Conservation (phyloP, 495 filamentous ascomycete genomes). For the Pseudotulostoma volvatum region DNA sequence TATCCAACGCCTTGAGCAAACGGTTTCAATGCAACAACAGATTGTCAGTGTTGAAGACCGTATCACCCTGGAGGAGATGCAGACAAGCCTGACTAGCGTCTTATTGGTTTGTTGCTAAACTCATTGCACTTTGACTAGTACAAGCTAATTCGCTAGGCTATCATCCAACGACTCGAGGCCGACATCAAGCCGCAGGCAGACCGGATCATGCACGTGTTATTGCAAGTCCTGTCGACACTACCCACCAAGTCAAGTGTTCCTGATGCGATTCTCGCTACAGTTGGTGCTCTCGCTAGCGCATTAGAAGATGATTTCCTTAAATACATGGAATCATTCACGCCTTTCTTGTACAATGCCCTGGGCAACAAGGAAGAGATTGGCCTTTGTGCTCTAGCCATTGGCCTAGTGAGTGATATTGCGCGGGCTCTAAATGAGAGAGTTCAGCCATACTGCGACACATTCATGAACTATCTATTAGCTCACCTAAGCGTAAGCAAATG, state of each 20-base stretch:
- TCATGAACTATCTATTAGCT: slow-evolving; percentile 92
- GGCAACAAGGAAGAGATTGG: slow-evolving; percentile 87
- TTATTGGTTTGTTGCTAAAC: slow-evolving; percentile 36
- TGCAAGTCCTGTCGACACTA: slow-evolving; percentile 62
- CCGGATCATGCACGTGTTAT: slow-evolving; percentile 75
- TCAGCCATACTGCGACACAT: slow-evolving; percentile 85
- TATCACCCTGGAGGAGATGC: slow-evolving; percentile 89
- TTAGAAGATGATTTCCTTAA: slow-evolving; percentile 83
- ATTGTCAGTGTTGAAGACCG: slow-evolving; percentile 93
- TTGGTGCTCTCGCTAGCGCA: slow-evolving; percentile 71
- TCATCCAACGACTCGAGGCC: slow-evolving; percentile 79
- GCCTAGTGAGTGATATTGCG: slow-evolving; percentile 87
- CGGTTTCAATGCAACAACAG: slow-evolving; percentile 78
- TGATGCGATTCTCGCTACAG: slow-evolving; percentile 77
- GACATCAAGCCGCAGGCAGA: slow-evolving; percentile 85
- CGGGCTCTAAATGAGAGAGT: slow-evolving; percentile 77
- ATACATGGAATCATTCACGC: slow-evolving; percentile 90
- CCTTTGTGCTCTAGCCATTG: slow-evolving; percentile 93
- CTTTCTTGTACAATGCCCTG: slow-evolving; percentile 82
- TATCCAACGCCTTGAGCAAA: slow-evolving; percentile 77
- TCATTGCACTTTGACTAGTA: background rate
- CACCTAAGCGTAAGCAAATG: slow-evolving; percentile 55
- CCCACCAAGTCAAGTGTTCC: slow-evolving; percentile 85
- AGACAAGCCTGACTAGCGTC: slow-evolving; percentile 84
- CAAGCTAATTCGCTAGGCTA: slow-evolving; percentile 33